These are phyloP conservation scores for Graphilbum ipis-grandicollis DNA, from an alignment of 2,329 filamentous ascomycete species.

Conservation along the genomic window DNA sequence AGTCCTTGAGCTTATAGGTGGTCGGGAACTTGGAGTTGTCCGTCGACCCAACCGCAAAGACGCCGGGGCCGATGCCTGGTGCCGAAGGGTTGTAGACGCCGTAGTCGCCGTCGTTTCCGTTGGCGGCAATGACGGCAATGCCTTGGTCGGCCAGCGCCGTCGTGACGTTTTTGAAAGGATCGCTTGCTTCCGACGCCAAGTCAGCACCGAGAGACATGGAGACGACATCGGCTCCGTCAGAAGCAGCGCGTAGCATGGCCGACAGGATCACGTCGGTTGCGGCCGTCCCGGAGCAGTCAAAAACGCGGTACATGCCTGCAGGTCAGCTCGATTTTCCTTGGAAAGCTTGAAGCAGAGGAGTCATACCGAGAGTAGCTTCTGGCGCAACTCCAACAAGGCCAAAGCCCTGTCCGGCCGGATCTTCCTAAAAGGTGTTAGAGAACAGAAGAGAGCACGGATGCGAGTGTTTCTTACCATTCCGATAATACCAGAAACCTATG, in stretches of 20 bases:
- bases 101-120: slow-evolving; percentile 12
- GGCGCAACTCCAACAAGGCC: no score
- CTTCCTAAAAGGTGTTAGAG: no score
- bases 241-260: slow-evolving; percentile 17
- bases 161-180: no score
- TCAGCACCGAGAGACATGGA: slow-evolving; percentile 4
- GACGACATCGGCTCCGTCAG: slow-evolving; percentile 23
- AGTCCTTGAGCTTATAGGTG: slow-evolving; percentile 18
- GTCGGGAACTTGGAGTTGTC: slow-evolving; percentile 27
- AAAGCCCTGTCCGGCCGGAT: no score
- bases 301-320: slow-evolving; percentile 32
- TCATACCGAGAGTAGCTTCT: no score
- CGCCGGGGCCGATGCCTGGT: slow-evolving; percentile 28
- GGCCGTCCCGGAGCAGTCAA: slow-evolving; percentile 10
- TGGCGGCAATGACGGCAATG: no score
- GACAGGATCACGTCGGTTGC: slow-evolving; percentile 16
- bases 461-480: no score
- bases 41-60: slow-evolving; percentile 30
- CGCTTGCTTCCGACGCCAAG: no score
- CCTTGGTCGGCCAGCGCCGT: no score
- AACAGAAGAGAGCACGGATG: no score
- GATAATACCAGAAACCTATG: no score
- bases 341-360: no score
- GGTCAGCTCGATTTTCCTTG: slow-evolving; percentile 18
- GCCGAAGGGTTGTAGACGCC: slow-evolving; percentile 32